phyloP scores from a whole-genome alignment of 257 asterid species.

The Dorcoceras hygrometricum region DNA sequence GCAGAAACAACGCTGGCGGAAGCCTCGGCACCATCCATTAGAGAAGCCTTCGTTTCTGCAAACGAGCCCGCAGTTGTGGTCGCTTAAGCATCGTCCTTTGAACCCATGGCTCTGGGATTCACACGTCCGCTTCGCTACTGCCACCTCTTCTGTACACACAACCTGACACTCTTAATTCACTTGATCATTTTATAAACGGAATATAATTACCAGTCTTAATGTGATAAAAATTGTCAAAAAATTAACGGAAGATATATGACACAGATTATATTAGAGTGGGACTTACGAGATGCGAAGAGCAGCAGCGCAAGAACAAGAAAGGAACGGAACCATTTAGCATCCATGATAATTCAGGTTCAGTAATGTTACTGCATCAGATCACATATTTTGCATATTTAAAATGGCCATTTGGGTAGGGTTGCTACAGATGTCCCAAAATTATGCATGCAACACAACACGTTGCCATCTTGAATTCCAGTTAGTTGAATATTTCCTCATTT shows the following conservation, averaged over 20 bases:
- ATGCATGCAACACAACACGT: too few species aligned
- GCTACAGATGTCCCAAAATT: too few species aligned
- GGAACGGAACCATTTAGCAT: neutral
- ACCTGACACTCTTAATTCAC: too few species aligned
- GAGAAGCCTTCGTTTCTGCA: conserved; percentile 38
- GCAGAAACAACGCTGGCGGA: conserved; percentile 45
- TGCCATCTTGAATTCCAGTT: too few species aligned
- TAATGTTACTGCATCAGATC: too few species aligned
- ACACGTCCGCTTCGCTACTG: conserved; percentile 27
- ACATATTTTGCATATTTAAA: too few species aligned
- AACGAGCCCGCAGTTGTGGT: conserved; percentile 38
- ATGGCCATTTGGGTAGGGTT: too few species aligned
- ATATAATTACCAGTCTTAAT: too few species aligned
- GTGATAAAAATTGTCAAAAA: too few species aligned
- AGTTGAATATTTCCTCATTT: too few species aligned
- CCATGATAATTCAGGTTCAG: neutral
- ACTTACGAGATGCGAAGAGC: neutral
- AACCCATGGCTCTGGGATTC: conserved; percentile 39
- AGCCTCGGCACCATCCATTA: conserved; percentile 41
- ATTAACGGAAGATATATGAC: too few species aligned
- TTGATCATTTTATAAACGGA: too few species aligned
- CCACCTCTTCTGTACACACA: conserved; percentile 16
- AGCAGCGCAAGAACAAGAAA: neutral
- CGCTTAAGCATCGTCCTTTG: conserved; percentile 35
- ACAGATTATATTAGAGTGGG: neutral